Evolutionary conservation across 176 grass and related monocot species (phyloP).

Genomic region (Carex kokanica): DNA sequence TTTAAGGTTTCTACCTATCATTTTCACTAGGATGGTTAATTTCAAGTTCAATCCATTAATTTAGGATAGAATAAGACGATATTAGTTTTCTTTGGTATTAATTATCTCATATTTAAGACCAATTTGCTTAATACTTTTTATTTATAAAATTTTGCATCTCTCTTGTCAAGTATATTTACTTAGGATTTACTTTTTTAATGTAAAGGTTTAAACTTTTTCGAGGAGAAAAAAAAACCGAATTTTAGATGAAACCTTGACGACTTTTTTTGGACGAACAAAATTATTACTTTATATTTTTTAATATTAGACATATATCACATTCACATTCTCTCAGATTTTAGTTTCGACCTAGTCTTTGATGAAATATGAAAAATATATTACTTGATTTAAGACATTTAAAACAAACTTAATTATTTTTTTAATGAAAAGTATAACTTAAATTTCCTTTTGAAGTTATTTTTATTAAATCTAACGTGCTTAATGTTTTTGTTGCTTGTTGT

Average conservation of each 20-base stretch:
- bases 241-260: too few relatives aligned
- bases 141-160: too few relatives aligned
- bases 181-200: too few relatives aligned
- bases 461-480: not conserved
- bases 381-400: not conserved
- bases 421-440: not conserved
- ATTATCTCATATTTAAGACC: not conserved
- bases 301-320: not conserved
- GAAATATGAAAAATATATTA: not conserved
- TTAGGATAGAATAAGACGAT: not conserved
- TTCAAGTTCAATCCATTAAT: not conserved
- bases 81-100: not conserved
- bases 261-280: too few relatives aligned
- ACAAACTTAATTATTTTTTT: not conserved
- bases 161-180: too few relatives aligned
- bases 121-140: too few relatives aligned
- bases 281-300: not conserved
- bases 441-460: not conserved
- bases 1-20: constrained; percentile 9
- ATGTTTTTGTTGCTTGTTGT: not conserved
- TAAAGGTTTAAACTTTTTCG: too few relatives aligned
- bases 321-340: not conserved
- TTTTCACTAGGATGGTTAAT: not conserved
- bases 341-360: not conserved
- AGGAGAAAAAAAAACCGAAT: too few relatives aligned